phyloP scores from a whole-genome alignment of 768 basidiomycete genomes.

The Crassisporium funariophilum region DNA sequence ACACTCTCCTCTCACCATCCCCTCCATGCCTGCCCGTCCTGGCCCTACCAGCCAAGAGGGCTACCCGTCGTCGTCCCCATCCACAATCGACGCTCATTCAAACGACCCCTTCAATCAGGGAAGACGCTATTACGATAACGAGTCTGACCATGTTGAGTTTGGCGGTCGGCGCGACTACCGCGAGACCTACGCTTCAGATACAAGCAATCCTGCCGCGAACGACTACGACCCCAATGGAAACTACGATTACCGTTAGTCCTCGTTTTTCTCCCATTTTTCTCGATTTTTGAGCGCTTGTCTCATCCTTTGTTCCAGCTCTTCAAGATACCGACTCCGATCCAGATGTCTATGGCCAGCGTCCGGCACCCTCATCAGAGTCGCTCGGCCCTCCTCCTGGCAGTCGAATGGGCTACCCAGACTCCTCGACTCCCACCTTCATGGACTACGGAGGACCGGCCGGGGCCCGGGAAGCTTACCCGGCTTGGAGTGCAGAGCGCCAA shows the following conservation, averaged over 20 bases:
- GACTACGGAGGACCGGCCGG: conserved; percentile 60
- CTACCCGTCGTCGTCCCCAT: conserved; percentile 64
- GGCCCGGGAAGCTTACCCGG: conserved; percentile 85
- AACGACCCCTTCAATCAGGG: conserved; percentile 64
- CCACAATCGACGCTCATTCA: conserved; percentile 59
- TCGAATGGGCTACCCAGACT: conserved; percentile 63
- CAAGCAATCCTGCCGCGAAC: conserved; percentile 62
- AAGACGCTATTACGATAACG: conserved; percentile 71
- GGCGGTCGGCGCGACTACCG: conserved; percentile 48
- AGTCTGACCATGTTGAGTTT: conserved; percentile 69
- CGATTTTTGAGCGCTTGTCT: conserved; percentile 19
- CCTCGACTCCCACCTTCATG: conserved; percentile 72
- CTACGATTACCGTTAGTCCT: conserved; percentile 65
- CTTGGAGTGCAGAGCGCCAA: conserved; percentile 89
- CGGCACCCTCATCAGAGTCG: conserved; percentile 77
- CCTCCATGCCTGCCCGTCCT: conserved; percentile 56
- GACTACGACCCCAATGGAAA: conserved; percentile 70
- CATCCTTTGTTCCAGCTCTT: conserved; percentile 49
- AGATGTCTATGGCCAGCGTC: conserved; percentile 70
- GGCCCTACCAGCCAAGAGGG: conserved; percentile 62
- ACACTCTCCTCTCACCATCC: conserved; percentile 25
- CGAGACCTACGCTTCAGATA: conserved; percentile 72
- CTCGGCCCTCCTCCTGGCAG: conserved; percentile 52
- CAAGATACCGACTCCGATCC: conserved; percentile 86
- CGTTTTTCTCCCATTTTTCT: conserved; percentile 9